These are phyloP conservation scores for Eleusine coracana DNA, from an alignment of 176 grass and related monocot species.

Conservation along the genomic window DNA sequence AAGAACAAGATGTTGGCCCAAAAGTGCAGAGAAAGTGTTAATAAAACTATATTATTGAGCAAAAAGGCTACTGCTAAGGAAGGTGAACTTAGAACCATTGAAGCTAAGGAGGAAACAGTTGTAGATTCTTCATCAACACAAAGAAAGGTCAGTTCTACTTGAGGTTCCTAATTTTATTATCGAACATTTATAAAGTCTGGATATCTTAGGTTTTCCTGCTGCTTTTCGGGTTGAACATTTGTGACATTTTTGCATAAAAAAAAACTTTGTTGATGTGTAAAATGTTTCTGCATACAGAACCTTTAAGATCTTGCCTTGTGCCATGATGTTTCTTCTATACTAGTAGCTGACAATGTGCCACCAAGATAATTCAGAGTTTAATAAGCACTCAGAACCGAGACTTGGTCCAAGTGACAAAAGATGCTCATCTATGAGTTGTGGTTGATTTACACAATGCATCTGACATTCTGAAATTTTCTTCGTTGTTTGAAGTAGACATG, in stretches of 20 bases:
- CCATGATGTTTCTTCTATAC: background rate
- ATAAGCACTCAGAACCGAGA: background rate
- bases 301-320: background rate
- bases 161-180: slow-evolving; percentile 12
- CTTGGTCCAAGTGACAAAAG: background rate
- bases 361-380: background rate
- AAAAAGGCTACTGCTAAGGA: slow-evolving; percentile 37
- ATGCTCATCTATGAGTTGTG: background rate
- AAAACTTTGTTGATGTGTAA: background rate
- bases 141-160: slow-evolving; percentile 39
- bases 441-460: background rate
- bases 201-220: background rate
- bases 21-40: slow-evolving; percentile 56
- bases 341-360: no score
- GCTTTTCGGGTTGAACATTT: background rate
- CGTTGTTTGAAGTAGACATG: background rate
- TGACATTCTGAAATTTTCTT: background rate
- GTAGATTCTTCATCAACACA: slow-evolving; percentile 37
- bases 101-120: slow-evolving; percentile 28
- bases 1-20: slow-evolving; percentile 73
- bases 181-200: background rate
- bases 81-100: slow-evolving; percentile 32
- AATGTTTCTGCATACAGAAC: background rate
- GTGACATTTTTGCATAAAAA: background rate
- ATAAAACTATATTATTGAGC: background rate